Percentiles rank a stretch among this genome's conserved stretches.
Evolutionary conservation across 805 yeast species (phyloP).

Genomic region (Metschnikowia amazonensis): DNA sequence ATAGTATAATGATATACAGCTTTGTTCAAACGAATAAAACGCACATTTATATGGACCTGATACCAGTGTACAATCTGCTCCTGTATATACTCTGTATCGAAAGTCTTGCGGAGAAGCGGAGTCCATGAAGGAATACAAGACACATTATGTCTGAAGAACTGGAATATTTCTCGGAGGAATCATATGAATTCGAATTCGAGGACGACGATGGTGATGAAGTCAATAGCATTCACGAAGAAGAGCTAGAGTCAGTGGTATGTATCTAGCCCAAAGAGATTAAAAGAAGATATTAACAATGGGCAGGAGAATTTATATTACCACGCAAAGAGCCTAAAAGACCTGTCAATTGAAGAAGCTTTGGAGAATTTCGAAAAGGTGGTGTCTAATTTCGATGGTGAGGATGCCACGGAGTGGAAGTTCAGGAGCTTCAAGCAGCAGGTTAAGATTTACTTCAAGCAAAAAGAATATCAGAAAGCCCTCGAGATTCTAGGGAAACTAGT

Average conservation of each 20-base stretch:
- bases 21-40: not conserved
- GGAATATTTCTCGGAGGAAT: slow-evolving; percentile 35
- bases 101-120: not conserved
- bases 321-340: slow-evolving; percentile 39
- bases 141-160: slow-evolving; percentile 34
- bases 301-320: slow-evolving; percentile 33
- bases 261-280: not conserved
- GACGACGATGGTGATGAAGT: slow-evolving; percentile 31
- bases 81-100: not conserved
- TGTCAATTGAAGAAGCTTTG: slow-evolving; percentile 13
- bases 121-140: not conserved
- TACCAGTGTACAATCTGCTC: not conserved
- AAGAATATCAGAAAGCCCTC: slow-evolving; percentile 24
- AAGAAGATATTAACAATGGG: slow-evolving; percentile 13
- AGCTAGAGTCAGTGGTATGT: slow-evolving; percentile 17
- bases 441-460: slow-evolving; percentile 28
- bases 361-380: slow-evolving; percentile 17
- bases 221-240: slow-evolving; percentile 19
- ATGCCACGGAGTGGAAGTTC: slow-evolving; percentile 33
- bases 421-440: slow-evolving; percentile 40
- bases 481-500: slow-evolving; percentile 23
- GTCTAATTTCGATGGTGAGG: slow-evolving; percentile 20
- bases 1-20: too few relatives aligned
- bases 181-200: slow-evolving; percentile 38
- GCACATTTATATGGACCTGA: not conserved